Percentiles rank a stretch among this genome's conserved stretches.
These are phyloP conservation scores for Candida oleophila DNA, from an alignment of 805 yeast species.

Conservation along the genomic window DNA sequence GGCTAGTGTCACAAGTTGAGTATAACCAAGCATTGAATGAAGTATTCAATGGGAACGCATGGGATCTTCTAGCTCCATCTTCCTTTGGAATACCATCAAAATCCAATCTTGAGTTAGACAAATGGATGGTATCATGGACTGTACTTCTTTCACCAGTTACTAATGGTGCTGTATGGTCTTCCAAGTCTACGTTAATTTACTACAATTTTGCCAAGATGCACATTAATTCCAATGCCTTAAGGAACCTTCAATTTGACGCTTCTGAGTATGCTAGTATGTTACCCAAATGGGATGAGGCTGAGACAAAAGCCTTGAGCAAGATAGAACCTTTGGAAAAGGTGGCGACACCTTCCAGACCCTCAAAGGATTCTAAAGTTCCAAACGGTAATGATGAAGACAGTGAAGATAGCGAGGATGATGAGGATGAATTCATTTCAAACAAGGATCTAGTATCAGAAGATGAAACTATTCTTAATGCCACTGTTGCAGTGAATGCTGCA, in stretches of 20 bases:
- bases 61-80: slow-evolving; percentile 60
- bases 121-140: slow-evolving; percentile 83
- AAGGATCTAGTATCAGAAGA: slow-evolving; percentile 32
- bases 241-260: slow-evolving; percentile 33
- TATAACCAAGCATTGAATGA: slow-evolving; percentile 62
- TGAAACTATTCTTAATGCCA: slow-evolving; percentile 35
- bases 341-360: not conserved
- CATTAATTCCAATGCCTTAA: slow-evolving; percentile 53
- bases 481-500: slow-evolving; percentile 62
- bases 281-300: slow-evolving; percentile 30
- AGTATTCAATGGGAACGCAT: slow-evolving; percentile 56
- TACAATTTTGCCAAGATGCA: slow-evolving; percentile 77
- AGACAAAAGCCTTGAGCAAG: slow-evolving; percentile 10
- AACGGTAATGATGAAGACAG: slow-evolving; percentile 10
- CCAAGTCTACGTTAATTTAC: slow-evolving; percentile 66
- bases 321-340: not conserved
- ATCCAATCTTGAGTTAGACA: slow-evolving; percentile 64
- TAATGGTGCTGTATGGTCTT: slow-evolving; percentile 60
- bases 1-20: slow-evolving; percentile 66
- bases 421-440: slow-evolving; percentile 33
- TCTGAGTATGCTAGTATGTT: slow-evolving; percentile 25
- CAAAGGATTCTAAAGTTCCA: not conserved
- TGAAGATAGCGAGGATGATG: slow-evolving; percentile 19
- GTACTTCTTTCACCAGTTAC: slow-evolving; percentile 61
- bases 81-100: slow-evolving; percentile 68